Conservation (phyloP, 2,329 filamentous ascomycete species). For the Phyllosticta citribraziliensis region DNA sequence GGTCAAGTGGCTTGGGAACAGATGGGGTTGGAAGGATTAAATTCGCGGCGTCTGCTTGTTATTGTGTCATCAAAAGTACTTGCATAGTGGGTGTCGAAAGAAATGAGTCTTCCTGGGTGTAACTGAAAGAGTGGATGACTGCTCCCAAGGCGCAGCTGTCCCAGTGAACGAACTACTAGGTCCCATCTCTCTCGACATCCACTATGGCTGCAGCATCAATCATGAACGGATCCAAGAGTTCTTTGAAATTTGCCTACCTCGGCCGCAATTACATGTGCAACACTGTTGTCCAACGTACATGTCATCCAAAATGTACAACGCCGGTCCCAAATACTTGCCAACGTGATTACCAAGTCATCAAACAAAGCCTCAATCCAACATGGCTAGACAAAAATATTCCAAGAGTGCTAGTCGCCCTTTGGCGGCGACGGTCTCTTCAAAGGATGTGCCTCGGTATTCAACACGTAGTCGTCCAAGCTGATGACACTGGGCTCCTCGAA, state of each 20-base stretch:
- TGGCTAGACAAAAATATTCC: not conserved
- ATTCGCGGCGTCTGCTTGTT: not conserved
- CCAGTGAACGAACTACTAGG: too few species aligned
- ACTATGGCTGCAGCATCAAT: too few species aligned
- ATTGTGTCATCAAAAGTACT: too few species aligned
- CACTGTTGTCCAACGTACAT: not conserved
- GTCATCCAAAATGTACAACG: not conserved
- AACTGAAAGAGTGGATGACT: too few species aligned
- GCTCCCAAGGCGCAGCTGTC: too few species aligned
- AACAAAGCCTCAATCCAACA: not conserved
- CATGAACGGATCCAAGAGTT: too few species aligned
- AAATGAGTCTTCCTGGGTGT: too few species aligned
- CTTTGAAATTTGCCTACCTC: too few species aligned
- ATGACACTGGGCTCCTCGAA: slow-evolving; percentile 34
- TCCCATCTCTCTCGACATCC: too few species aligned
- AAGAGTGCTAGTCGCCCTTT: not conserved
- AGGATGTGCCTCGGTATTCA: slow-evolving; percentile 23
- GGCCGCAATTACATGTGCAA: not conserved
- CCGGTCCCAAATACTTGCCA: not conserved
- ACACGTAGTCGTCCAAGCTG: slow-evolving; percentile 37
- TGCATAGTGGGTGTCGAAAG: too few species aligned
- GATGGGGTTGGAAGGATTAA: slow-evolving; percentile 21
- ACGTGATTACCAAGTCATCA: not conserved
- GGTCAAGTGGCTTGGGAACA: slow-evolving; percentile 48
- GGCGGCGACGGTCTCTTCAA: slow-evolving; percentile 1